phyloP scores from a whole-genome alignment of 441 rosid species.

The Croton setiger region DNA sequence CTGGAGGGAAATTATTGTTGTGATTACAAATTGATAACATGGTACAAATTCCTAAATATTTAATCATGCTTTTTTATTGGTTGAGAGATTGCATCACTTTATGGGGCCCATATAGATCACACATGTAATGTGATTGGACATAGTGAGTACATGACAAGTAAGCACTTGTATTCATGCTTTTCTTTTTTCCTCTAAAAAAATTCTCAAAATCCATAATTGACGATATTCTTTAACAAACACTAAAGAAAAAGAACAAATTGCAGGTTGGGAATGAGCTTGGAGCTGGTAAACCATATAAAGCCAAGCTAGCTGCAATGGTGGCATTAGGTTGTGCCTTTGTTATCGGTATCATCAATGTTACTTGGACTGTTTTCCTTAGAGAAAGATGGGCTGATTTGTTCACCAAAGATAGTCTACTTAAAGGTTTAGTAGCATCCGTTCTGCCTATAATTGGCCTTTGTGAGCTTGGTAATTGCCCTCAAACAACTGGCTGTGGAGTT shows the following conservation, averaged over 20 bases:
- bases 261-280: conserved; percentile 98
- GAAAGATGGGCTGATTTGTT: conserved; percentile 79
- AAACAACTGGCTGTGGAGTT: conserved; percentile 94
- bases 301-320: conserved; percentile 78
- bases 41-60: background rate
- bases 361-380: conserved; percentile 69
- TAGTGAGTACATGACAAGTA: conserved; percentile 24
- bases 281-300: conserved; percentile 82
- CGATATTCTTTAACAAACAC: conserved; percentile 23
- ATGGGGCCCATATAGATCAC: conserved; percentile 20
- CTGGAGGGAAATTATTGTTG: background rate
- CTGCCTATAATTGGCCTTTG: conserved; percentile 87
- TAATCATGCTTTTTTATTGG: conserved; percentile 22
- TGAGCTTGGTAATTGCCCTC: conserved; percentile 94
- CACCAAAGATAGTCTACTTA: conserved; percentile 55
- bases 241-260: conserved; percentile 11
- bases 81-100: conserved; percentile 34
- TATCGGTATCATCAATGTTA: conserved; percentile 70
- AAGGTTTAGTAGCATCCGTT: conserved; percentile 66
- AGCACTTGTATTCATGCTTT: conserved; percentile 21
- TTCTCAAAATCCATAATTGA: conserved; percentile 23
- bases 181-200: conserved; percentile 20
- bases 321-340: conserved; percentile 79
- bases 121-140: conserved; percentile 37
- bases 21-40: background rate